Evolutionary conservation across 768 basidiomycete species (phyloP), one percentile per base, ranked within the genome.

Genomic region (Rubroboletus satanas): DNA sequence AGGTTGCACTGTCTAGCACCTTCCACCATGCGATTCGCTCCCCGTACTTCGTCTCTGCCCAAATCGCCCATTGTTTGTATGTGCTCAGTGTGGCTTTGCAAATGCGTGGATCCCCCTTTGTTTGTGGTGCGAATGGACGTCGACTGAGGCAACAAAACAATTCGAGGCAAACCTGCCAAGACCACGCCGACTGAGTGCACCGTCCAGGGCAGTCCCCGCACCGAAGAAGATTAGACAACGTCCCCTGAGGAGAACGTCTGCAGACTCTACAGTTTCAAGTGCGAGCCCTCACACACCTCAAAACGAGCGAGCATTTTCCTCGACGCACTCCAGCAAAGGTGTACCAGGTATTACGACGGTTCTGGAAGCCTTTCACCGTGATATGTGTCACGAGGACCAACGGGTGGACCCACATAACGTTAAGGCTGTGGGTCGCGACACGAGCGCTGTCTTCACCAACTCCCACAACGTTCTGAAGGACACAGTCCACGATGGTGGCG

Each of bases 51-150:
- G 74, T 54, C 67, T 79, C 17, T 62, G 69, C n/a, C 76, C 62
- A 36, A 66, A 71, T 56, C 71, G 77, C 49, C 77, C 78, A 0
- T 62, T 75, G 47, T 80, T 80, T 58, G 72, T 71, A n/a, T 80
- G 79, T 67, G 68, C 57, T 32, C 71, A 62, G 45, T 80, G 79
- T 52, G 78, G 78, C 11, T 79, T 79, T 51, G 66, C 72, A 35
- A 80, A 80, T 48, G 71, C 77, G 42, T 73, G 75, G 60, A 70
- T 80, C 52, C 76, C 79, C 26, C 69, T 80, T 55, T 80, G 79
- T 68, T 63, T 80, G 17, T 80, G 79, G 77, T 79, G 79, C 62
- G 65, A 72, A 57, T 80, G 79, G 78, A 72, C 75, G 5, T 79
- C 77, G 26, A 62, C 69, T 17, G 73, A 67, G 49, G 74, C 77